phyloP scores from a whole-genome alignment of 1,284 basidiomycete genomes.

The Ceratobasidium sp. region DNA sequence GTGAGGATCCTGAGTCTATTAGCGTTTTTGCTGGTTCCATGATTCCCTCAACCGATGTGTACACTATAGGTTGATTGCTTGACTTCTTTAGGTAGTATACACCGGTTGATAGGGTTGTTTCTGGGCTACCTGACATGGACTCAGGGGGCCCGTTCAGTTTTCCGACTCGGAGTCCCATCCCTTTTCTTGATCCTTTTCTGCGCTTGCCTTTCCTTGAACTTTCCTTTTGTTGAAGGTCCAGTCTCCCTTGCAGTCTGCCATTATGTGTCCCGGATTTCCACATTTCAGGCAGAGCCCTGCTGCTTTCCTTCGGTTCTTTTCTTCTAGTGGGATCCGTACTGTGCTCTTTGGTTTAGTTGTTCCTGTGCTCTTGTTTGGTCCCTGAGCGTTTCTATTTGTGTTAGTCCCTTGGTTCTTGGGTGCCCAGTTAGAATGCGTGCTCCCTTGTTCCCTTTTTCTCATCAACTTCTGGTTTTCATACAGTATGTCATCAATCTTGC shows the following conservation, averaged over 20 bases:
- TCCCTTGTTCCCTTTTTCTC: neutral
- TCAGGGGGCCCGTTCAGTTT: neutral
- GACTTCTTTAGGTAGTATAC: conserved; percentile 18
- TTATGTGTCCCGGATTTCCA: neutral
- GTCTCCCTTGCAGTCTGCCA: neutral
- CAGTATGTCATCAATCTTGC: neutral
- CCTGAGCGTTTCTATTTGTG: neutral
- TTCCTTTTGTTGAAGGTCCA: neutral
- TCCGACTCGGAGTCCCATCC: neutral
- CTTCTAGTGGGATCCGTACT: neutral
- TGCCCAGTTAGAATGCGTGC: neutral
- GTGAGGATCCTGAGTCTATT: conserved; percentile 18
- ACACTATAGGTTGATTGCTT: neutral
- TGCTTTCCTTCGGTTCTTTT: neutral
- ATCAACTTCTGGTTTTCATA: neutral
- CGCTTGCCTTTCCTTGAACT: neutral
- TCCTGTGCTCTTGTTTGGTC: neutral
- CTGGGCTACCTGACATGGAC: neutral
- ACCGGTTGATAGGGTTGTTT: neutral
- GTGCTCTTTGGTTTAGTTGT: neutral
- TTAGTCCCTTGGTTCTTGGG: neutral
- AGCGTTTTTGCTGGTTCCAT: conserved; percentile 20
- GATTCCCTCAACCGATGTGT: conserved; percentile 16
- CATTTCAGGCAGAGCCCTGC: conserved; percentile 14
- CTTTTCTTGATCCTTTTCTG: neutral